Evolutionary conservation across 768 basidiomycete genomes (phyloP).

Genomic region (Rubroboletus satanas): DNA sequence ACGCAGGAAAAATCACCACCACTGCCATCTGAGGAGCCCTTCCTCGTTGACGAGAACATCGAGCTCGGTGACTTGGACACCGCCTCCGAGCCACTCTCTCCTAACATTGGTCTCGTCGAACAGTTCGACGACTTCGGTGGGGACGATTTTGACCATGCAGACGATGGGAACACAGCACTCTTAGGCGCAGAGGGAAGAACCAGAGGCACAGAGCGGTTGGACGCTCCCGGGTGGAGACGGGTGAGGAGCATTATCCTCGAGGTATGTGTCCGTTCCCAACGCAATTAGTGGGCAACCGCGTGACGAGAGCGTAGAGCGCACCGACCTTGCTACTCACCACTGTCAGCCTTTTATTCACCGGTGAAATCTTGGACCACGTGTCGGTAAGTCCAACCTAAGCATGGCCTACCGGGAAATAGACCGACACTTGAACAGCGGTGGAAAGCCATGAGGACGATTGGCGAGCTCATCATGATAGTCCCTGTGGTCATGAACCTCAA

Average conservation of each 20-base stretch:
- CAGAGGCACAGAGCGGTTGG: slow-evolving; percentile 25
- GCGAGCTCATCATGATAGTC: slow-evolving; percentile 95
- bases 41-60: slow-evolving; percentile 16
- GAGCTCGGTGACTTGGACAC: slow-evolving; percentile 35
- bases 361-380: slow-evolving; percentile 82
- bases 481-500: slow-evolving; percentile 94
- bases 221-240: slow-evolving; percentile 46
- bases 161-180: slow-evolving; percentile 44
- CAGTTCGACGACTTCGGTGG: slow-evolving; percentile 31
- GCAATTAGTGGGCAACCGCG: not conserved
- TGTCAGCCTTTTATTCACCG: slow-evolving; percentile 82
- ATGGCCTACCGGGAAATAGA: not conserved
- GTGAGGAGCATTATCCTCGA: slow-evolving; percentile 64
- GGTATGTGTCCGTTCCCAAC: slow-evolving; percentile 39
- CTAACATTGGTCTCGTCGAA: slow-evolving; percentile 14
- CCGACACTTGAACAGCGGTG: slow-evolving; percentile 55
- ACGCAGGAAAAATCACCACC: not conserved
- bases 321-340: slow-evolving; percentile 85
- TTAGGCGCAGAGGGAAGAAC: slow-evolving; percentile 34
- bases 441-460: slow-evolving; percentile 83
- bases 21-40: not conserved
- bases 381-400: slow-evolving; percentile 52
- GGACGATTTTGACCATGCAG: slow-evolving; percentile 8
- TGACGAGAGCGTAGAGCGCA: slow-evolving; percentile 54
- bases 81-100: slow-evolving; percentile 20